These are phyloP conservation scores for Coniochaeta sp. DNA, from an alignment of 2,329 filamentous ascomycete species.

Conservation along the genomic window DNA sequence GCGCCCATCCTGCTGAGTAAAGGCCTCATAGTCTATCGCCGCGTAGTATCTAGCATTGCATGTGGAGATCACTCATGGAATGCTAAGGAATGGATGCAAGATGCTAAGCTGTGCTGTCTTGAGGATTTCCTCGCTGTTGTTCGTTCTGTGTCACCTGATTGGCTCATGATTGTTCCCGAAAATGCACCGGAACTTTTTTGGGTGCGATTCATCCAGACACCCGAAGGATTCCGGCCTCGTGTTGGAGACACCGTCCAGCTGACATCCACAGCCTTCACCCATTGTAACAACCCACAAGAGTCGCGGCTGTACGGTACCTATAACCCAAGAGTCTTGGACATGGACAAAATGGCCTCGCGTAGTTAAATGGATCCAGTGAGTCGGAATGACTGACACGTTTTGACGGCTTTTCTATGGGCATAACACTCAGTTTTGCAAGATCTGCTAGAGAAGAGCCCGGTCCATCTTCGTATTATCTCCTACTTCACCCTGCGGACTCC, in stretches of 20 bases:
- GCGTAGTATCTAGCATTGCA: too few species aligned
- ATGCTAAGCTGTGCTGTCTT: neutral
- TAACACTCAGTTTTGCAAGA: neutral
- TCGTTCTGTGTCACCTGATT: neutral
- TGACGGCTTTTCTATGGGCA: neutral
- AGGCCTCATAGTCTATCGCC: too few species aligned
- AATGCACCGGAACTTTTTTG: neutral
- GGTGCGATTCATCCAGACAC: neutral
- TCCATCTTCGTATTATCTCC: neutral
- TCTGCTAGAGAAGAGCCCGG: neutral
- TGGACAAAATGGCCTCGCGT: neutral
- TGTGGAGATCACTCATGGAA: too few species aligned
- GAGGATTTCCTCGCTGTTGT: neutral
- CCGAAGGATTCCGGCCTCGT: neutral
- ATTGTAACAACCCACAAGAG: neutral
- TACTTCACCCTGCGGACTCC: neutral
- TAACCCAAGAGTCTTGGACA: neutral
- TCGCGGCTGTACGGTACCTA: neutral
- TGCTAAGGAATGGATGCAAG: too few species aligned
- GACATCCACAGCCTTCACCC: neutral
- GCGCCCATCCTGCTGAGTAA: too few species aligned
- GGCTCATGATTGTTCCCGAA: neutral
- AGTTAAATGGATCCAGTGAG: neutral
- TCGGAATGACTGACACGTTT: neutral
- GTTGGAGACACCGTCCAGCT: neutral